Evolutionary conservation across 2,329 filamentous ascomycete genomes (phyloP).

Genomic region (Nemania bipapillata): DNA sequence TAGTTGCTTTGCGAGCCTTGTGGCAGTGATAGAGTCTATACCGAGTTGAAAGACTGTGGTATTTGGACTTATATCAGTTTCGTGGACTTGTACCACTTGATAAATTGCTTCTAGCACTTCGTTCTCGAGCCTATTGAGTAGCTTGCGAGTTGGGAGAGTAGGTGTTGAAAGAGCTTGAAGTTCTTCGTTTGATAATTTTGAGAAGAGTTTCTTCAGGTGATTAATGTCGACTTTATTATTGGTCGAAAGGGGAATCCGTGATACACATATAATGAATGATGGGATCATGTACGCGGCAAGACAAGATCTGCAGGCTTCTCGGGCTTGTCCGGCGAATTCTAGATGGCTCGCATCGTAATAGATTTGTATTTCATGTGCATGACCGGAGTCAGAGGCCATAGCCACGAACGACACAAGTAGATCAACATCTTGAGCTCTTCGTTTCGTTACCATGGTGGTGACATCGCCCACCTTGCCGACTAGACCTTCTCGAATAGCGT

Average conservation of each 20-base stretch:
- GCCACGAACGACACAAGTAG: conserved; percentile 77
- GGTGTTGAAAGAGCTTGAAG: conserved; percentile 66
- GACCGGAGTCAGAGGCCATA: background rate
- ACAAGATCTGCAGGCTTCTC: conserved; percentile 72
- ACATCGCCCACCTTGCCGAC: conserved; percentile 70
- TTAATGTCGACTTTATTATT: conserved; percentile 91
- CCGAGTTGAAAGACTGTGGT: conserved; percentile 86
- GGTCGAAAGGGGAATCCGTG: conserved; percentile 78
- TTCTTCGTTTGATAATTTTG: conserved; percentile 66
- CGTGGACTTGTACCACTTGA: conserved; percentile 61
- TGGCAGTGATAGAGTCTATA: conserved; percentile 85
- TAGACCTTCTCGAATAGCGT: conserved; percentile 74
- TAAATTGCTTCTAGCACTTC: conserved; percentile 66
- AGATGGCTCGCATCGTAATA: conserved; percentile 52
- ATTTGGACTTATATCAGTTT: conserved; percentile 59
- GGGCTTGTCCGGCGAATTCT: conserved; percentile 59
- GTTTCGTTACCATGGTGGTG: conserved; percentile 77
- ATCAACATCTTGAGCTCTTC: conserved; percentile 78
- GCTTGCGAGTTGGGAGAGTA: conserved; percentile 35
- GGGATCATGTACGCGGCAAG: conserved; percentile 92
- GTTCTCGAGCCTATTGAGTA: conserved; percentile 54
- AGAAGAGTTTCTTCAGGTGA: conserved; percentile 73
- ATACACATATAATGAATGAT: conserved; percentile 79
- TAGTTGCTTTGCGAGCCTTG: conserved; percentile 73
- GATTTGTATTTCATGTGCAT: conserved; percentile 40